These are phyloP conservation scores for Hericium coralloides DNA, from an alignment of 768 basidiomycete genomes.

Conservation along the genomic window DNA sequence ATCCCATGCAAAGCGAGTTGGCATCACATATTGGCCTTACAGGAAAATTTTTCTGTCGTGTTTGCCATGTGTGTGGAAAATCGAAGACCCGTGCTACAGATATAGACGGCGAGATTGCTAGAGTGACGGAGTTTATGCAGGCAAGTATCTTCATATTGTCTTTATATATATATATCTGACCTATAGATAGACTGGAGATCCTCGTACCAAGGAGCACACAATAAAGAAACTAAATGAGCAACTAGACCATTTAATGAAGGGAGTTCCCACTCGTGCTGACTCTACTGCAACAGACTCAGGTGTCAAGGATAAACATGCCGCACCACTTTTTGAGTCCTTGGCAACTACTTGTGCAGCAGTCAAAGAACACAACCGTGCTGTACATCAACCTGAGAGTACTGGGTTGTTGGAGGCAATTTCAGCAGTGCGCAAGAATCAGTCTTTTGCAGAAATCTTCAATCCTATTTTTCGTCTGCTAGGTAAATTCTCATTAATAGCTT, in stretches of 20 bases:
- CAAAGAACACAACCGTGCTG: background rate
- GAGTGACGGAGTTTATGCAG: background rate
- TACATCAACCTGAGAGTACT: too few relatives aligned
- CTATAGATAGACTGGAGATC: background rate
- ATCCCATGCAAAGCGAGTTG: slow-evolving; percentile 38
- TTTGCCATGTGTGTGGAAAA: slow-evolving; percentile 20
- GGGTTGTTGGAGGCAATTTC: too few relatives aligned
- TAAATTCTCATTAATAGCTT: too few relatives aligned
- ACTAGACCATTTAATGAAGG: background rate
- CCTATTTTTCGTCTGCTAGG: background rate
- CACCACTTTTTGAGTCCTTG: background rate
- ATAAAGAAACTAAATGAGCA: background rate
- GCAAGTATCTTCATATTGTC: background rate
- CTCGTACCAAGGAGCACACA: background rate
- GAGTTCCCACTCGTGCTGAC: background rate
- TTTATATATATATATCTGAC: too few relatives aligned
- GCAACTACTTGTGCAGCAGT: background rate
- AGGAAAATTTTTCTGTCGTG: slow-evolving; percentile 31
- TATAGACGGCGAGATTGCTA: background rate
- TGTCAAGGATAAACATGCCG: background rate
- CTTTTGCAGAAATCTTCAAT: background rate
- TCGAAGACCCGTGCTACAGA: background rate
- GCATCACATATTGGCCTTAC: slow-evolving; percentile 33
- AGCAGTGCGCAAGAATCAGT: background rate
- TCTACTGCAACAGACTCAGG: background rate